A percentile compares a stretch with the other conserved stretches of the same genome.
phyloP scores from a whole-genome alignment of 78 protist species.

The Reticulomyxa filosa region DNA sequence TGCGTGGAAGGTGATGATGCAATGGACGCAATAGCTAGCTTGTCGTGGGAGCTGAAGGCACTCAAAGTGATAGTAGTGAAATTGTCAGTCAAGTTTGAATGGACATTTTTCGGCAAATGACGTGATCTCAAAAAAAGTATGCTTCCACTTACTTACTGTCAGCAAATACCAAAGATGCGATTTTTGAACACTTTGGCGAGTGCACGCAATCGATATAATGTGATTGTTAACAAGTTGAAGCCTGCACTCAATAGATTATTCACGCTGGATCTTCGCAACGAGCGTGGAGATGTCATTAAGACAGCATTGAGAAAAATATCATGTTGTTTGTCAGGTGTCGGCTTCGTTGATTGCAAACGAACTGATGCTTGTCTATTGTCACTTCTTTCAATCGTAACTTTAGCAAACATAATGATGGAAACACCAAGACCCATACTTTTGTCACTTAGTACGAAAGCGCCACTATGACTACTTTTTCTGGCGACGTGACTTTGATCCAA shows the following conservation, averaged over 20 bases:
- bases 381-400: slow-evolving; percentile 87
- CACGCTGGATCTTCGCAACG: slow-evolving; percentile 71
- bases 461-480: slow-evolving; percentile 67
- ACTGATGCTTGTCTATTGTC: slow-evolving; percentile 69
- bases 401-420: slow-evolving; percentile 62
- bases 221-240: slow-evolving; percentile 56
- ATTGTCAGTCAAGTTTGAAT: slow-evolving; percentile 13
- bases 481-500: slow-evolving; percentile 65
- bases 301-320: slow-evolving; percentile 31
- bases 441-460: slow-evolving; percentile 76
- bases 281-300: slow-evolving; percentile 36
- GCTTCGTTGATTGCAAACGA: slow-evolving; percentile 78
- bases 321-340: slow-evolving; percentile 56
- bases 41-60: slow-evolving; percentile 78
- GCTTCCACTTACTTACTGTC: slow-evolving; percentile 46
- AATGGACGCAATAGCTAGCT: slow-evolving; percentile 68
- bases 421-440: slow-evolving; percentile 71
- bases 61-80: slow-evolving; percentile 83
- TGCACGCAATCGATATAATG: slow-evolving; percentile 59
- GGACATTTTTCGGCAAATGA: slow-evolving; percentile 56
- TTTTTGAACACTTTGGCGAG: slow-evolving; percentile 68
- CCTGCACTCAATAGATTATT: slow-evolving; percentile 81
- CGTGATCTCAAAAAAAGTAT: slow-evolving; percentile 67
- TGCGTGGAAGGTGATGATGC: slow-evolving; percentile 91
- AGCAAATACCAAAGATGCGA: slow-evolving; percentile 74